phyloP scores from a whole-genome alignment of 2,329 filamentous ascomycete species.

The Akanthomyces uredinophilus region DNA sequence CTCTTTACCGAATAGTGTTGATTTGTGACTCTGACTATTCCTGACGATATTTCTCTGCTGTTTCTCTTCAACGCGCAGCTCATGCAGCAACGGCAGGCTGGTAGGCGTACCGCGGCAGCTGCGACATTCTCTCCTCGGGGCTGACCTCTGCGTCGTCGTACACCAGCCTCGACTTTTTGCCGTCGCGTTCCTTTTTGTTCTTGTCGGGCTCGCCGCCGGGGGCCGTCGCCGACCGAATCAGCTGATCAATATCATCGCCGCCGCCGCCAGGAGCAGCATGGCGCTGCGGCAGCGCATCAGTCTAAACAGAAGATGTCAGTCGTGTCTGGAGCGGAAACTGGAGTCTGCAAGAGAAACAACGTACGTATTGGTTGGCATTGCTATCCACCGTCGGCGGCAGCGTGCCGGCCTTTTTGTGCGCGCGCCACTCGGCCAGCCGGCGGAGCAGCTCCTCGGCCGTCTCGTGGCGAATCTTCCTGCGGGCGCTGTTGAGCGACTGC shows the following conservation, averaged over 20 bases:
- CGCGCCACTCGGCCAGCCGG: conserved; percentile 71
- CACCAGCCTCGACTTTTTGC: conserved; percentile 66
- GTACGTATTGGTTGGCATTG: background rate
- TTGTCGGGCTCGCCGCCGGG: conserved; percentile 42
- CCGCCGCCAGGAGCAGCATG: conserved; percentile 29
- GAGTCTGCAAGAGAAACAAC: background rate
- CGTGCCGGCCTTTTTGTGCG: conserved; percentile 55
- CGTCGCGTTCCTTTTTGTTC: conserved; percentile 66
- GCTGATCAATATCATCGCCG: conserved; percentile 59
- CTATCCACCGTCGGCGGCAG: conserved; percentile 35
- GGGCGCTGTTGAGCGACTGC: conserved; percentile 57
- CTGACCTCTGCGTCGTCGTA: conserved; percentile 77
- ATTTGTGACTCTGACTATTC: background rate
- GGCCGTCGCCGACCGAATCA: conserved; percentile 54
- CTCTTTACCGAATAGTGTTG: background rate
- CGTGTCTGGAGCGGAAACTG: no score
- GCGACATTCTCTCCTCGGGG: conserved; percentile 85
- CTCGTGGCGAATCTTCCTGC: conserved; percentile 70
- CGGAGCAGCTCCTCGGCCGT: conserved; percentile 72
- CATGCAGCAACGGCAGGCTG: conserved; percentile 23
- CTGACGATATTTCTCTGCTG: background rate
- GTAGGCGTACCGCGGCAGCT: conserved; percentile 69
- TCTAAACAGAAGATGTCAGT: background rate
- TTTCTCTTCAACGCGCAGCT: background rate
- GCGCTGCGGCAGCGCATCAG: conserved; percentile 31